Base-by-base conservation (phyloP, 2,329 filamentous ascomycete species). In the Aspergillus bombycis region DNA sequence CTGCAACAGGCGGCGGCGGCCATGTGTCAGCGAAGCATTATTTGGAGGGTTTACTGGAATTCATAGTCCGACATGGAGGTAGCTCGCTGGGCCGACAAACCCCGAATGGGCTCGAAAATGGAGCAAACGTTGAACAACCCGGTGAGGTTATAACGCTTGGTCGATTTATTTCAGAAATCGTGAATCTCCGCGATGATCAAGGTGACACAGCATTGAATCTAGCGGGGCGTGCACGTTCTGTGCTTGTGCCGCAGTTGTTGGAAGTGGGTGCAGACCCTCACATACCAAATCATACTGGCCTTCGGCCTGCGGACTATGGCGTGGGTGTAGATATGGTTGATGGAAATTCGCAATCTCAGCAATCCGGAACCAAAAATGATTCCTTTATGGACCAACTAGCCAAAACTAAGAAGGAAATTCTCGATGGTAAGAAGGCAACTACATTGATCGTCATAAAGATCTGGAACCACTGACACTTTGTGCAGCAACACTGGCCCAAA, bases 121-220 rank as follows among this genome's bases (percentile, higher is more conserved):
- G 65, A 50, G 61, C 71, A 58, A 70, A 70, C 48, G 68, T 67
- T 8, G 48, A 76, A 65, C 62, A 75, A 65, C 66, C 77, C 66
- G 14, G 80, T 79, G 48, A 91, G 87, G 60, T 92, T 86, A 96
- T 98, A 79, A 92, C 91, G 28, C 85, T 99, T 59, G 94, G 92
- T 34, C 89, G 93, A 43, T 99, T 99, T 79, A 96, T 99, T 87
- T 92, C 91, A 56, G 94, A 98, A 74, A 96, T 99, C 77, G 94
- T 99, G 64, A 98, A 99, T 72, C 91, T 94, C 0, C 91, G 94
- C 71, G 95, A 99, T 77, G 93, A 94, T 72, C 91, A 91, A 38
- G 95, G 95, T 0, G 96, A 99, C 74, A 99, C 95, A 0, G 95
- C 95, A 0, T 83, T 99, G 23, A 97, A 97, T 70, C 90, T 98